Base-by-base conservation (phyloP, 1,284 basidiomycete species). In the Cutaneotrichosporon curvatum region DNA sequence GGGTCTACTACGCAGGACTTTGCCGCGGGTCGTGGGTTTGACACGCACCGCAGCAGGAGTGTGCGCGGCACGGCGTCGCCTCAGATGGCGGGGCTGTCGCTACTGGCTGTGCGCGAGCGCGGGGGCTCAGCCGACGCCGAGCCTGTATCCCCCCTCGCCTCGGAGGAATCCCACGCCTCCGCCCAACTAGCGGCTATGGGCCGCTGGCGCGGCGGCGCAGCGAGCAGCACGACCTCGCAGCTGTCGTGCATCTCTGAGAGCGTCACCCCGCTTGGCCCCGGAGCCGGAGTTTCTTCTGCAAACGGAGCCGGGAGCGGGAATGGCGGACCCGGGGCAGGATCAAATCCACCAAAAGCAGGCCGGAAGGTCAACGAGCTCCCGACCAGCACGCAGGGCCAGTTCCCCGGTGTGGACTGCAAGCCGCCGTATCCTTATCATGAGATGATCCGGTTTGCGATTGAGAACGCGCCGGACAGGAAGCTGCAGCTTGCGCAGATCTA, bases 401-500 rank as follows among this genome's bases (percentile, higher is more conserved):
- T 52, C 37, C 67, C 67, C 2, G 67, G 67, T 4, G 59, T 60
- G 38, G 67, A 71, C 48, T 69, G 67, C 54, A 70, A 70, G 55
- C 70, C 70, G 23, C 68, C 68, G 23, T 62, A 70, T 41, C 68
- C 70, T 0, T 72, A 72, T 47, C 68, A 70, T 53, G 70, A 70
- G 46, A 60, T 70, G 60, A 72, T 72, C 45, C 58, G 67, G 32
- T 57, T 65, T 47, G 70, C 68, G n/a, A 72, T 72, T 43, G 68
- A 72, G 52, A 32, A 49, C 21, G 64, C 66, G 7, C 65, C 65
- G 9, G 67, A 70, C 37, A 38, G 59, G 4, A 57, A 65, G 39
- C 42, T 72, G n/a, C 70, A 70, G 51, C 51, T 72, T n/a, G 60
- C 57, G 34, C 67, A 70, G 51, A 72, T 72, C 43, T 72, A 72